phyloP scores from a whole-genome alignment of 169 alveolate species.

The Fabrea salina region DNA sequence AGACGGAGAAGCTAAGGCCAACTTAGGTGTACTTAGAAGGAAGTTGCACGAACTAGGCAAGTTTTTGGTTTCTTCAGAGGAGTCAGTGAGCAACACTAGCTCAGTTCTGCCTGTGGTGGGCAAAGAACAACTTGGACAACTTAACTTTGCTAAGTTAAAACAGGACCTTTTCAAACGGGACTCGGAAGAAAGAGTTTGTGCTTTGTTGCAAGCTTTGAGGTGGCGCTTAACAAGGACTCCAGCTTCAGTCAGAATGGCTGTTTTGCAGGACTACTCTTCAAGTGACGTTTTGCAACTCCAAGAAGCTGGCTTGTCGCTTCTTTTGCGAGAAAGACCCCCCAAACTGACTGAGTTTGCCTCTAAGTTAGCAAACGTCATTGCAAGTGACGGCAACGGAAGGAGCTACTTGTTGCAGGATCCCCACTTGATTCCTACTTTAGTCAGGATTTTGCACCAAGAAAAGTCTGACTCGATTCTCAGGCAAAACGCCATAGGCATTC shows the following conservation, averaged over 20 bases:
- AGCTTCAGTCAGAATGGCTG: constrained; percentile 11
- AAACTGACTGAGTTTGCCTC: not conserved
- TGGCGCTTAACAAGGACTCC: constrained; percentile 21
- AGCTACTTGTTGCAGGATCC: constrained; percentile 45
- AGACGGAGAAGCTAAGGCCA: constrained; percentile 17
- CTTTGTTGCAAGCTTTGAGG: constrained; percentile 27
- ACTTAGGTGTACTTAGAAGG: not conserved
- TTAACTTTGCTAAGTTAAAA: not conserved
- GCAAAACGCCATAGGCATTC: constrained; percentile 47
- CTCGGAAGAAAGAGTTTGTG: constrained; percentile 12
- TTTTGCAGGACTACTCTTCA: constrained; percentile 6
- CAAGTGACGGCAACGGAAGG: constrained; percentile 49
- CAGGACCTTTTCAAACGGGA: not conserved
- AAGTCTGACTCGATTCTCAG: constrained; percentile 42
- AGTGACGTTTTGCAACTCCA: not conserved
- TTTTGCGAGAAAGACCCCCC: not conserved
- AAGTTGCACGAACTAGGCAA: constrained; percentile 12
- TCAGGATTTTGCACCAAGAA: constrained; percentile 45
- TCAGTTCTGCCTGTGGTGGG: constrained; percentile 5
- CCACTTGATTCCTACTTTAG: constrained; percentile 44
- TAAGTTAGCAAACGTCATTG: constrained; percentile 44
- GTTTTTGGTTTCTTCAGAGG: constrained; percentile 21
- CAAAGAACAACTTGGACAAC: not conserved
- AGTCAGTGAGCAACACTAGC: constrained; percentile 24
- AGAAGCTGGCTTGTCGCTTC: not conserved